phyloP scores from a whole-genome alignment of 306 rosid genomes.

The Cucumis cinereus region DNA sequence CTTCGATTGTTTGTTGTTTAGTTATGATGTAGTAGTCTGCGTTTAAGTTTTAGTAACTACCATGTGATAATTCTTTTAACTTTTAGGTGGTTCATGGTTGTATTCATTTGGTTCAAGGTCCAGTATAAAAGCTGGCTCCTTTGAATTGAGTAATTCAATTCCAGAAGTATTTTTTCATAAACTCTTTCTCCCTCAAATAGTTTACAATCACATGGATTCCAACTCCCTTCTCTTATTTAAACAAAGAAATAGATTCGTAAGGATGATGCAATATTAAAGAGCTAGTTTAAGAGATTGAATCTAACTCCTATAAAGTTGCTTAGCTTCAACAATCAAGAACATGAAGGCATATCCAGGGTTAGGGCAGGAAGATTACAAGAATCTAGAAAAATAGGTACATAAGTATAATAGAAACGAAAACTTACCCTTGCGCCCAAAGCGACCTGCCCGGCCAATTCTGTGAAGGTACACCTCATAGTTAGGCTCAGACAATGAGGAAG shows the following conservation, averaged over 20 bases:
- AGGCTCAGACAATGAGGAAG: constrained; percentile 29
- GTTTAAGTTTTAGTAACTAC: too few species aligned
- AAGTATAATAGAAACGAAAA: background rate
- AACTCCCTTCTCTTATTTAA: background rate
- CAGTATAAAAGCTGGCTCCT: too few species aligned
- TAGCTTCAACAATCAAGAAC: background rate
- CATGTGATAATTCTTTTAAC: too few species aligned
- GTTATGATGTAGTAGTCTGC: too few species aligned
- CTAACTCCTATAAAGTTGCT: background rate
- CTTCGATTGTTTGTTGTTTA: too few species aligned
- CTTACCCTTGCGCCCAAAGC: constrained; percentile 88
- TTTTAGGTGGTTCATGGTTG: too few species aligned
- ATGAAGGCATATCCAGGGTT: background rate
- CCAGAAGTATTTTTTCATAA: too few species aligned
- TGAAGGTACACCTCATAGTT: constrained; percentile 80
- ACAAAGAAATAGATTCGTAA: background rate
- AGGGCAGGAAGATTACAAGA: background rate
- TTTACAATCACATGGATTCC: background rate
- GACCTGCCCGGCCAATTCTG: constrained; percentile 84
- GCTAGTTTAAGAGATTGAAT: background rate
- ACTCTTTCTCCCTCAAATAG: too few species aligned
- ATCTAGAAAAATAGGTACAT: background rate
- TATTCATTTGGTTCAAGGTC: too few species aligned
- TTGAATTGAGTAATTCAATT: too few species aligned
- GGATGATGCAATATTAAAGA: background rate